A percentile compares a stretch with the other conserved stretches of the same genome.
These are phyloP conservation scores for Berberis thunbergii DNA, from an alignment of 164 flowering plant species.

Conservation along the genomic window DNA sequence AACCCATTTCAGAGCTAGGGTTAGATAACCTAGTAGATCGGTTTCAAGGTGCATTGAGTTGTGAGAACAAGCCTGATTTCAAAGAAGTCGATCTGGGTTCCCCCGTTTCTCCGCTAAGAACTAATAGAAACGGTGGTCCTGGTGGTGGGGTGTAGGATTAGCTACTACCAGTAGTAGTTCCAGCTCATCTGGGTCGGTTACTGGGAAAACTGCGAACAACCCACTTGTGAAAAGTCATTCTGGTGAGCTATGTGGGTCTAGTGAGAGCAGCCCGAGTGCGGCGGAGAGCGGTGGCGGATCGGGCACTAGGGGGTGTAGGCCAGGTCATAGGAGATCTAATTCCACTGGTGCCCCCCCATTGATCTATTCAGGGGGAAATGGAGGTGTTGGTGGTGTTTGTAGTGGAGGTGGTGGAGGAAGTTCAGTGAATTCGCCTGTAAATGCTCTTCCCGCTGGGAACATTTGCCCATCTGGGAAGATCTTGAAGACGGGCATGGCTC, in stretches of 20 bases:
- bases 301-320: conserved; percentile 14
- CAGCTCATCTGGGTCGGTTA: conserved; percentile 52
- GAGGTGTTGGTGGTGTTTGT: not conserved
- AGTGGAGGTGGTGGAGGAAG: not conserved
- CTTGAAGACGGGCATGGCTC: conserved; percentile 34
- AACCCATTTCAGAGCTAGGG: conserved; percentile 23
- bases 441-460: conserved; percentile 44
- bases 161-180: conserved; percentile 57
- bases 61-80: conserved; percentile 69
- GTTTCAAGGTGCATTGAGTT: conserved; percentile 23
- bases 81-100: conserved; percentile 75
- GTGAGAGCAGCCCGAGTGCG: conserved; percentile 26
- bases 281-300: conserved; percentile 24
- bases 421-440: conserved; percentile 27
- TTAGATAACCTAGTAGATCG: conserved; percentile 35
- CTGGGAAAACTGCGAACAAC: conserved; percentile 12
- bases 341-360: conserved; percentile 46
- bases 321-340: conserved; percentile 47
- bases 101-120: conserved; percentile 70
- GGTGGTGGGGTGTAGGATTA: conserved; percentile 18
- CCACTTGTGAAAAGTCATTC: conserved; percentile 20
- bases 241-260: conserved; percentile 41
- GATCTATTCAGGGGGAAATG: conserved; percentile 33
- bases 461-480: conserved; percentile 64
- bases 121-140: conserved; percentile 2